Conservation (phyloP, 2,329 filamentous ascomycete species). For the Pseudogymnoascus sp. region DNA sequence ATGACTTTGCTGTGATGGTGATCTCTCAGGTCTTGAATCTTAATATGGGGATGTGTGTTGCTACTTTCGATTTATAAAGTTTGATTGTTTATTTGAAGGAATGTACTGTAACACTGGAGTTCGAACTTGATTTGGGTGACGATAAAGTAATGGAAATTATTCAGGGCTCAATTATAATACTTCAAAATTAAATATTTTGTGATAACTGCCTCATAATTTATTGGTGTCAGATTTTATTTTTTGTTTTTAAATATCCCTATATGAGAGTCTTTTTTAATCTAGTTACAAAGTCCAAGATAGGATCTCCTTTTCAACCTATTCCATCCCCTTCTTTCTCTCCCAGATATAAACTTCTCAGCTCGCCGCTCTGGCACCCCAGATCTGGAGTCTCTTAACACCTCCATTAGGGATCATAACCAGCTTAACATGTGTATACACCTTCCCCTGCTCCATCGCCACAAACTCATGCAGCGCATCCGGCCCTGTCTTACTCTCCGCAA, state of each 20-base stretch:
- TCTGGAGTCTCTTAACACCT: conserved; percentile 79
- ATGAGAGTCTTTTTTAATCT: background rate
- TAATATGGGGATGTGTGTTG: background rate
- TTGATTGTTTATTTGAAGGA: no score
- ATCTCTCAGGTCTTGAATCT: background rate
- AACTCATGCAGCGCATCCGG: conserved; percentile 70
- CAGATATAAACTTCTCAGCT: background rate
- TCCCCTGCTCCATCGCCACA: conserved; percentile 37
- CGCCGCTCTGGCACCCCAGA: conserved; percentile 29
- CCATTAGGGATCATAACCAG: conserved; percentile 83
- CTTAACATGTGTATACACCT: conserved; percentile 41
- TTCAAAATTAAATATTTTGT: background rate
- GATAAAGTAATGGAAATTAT: background rate
- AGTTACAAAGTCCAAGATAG: background rate
- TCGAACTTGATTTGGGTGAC: background rate
- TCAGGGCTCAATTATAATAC: background rate
- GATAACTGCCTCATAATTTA: background rate
- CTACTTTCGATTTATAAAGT: background rate
- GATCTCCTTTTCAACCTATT: background rate
- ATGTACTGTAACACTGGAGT: background rate
- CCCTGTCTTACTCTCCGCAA: conserved; percentile 60
- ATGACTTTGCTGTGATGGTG: background rate
- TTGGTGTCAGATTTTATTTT: background rate
- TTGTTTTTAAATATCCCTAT: background rate
- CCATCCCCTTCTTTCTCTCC: background rate